Evolutionary conservation across 805 yeast species (phyloP).

Genomic region (Candida xiaguanensis): DNA sequence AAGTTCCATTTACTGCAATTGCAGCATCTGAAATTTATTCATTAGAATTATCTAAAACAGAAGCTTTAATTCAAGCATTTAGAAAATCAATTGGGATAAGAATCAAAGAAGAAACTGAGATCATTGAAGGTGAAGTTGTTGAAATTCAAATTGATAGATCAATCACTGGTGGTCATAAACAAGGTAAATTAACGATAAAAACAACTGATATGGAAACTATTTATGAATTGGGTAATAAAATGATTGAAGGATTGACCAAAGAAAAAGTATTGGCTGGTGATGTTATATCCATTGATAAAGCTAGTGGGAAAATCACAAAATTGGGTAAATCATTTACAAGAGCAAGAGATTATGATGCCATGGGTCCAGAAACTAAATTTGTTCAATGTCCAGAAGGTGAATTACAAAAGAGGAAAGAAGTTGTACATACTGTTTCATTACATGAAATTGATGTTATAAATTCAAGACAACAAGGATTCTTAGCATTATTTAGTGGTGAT

Average conservation of each 20-base stretch:
- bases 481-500: conserved; percentile 92
- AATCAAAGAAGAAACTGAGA: conserved; percentile 94
- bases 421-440: conserved; percentile 94
- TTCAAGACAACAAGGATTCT: conserved; percentile 95
- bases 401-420: conserved; percentile 90
- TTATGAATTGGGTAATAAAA: conserved; percentile 89
- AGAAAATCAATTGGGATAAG: conserved; percentile 93
- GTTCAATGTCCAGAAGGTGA: conserved; percentile 99
- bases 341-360: conserved; percentile 96
- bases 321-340: conserved; percentile 95
- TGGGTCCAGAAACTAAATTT: conserved; percentile 97
- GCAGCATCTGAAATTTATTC: conserved; percentile 94
- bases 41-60: conserved; percentile 90
- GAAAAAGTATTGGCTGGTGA: conserved; percentile 98
- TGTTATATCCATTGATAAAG: conserved; percentile 91
- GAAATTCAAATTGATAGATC: conserved; percentile 93
- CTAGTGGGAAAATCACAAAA: conserved; percentile 89
- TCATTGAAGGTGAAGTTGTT: conserved; percentile 98
- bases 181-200: conserved; percentile 94
- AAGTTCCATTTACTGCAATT: conserved; percentile 92
- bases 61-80: conserved; percentile 93
- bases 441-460: conserved; percentile 98
- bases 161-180: conserved; percentile 96
- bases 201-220: conserved; percentile 99
- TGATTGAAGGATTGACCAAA: conserved; percentile 90